These are phyloP conservation scores for Chlamydomonas incerta DNA, from an alignment of 139 green algal species.

Conservation along the genomic window DNA sequence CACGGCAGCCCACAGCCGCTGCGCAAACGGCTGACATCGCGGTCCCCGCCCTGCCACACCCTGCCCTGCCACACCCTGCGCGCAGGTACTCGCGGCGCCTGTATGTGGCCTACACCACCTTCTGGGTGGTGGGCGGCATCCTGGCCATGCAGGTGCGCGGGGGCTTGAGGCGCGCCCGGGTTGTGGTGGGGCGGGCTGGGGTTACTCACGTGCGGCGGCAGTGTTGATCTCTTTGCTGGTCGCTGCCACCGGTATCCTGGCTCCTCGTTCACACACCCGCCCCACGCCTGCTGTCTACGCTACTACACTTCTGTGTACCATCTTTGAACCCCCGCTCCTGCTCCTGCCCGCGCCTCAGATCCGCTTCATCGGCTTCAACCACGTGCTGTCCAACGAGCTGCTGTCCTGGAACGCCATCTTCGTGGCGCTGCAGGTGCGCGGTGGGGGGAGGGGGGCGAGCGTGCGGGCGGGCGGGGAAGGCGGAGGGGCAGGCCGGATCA, in stretches of 20 bases:
- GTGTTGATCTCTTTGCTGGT: too few relatives aligned
- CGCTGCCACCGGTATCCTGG: background rate
- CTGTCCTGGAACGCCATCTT: slow-evolving; percentile 60
- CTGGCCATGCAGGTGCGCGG: slow-evolving; percentile 60
- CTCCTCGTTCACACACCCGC: background rate
- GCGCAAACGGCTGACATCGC: too few relatives aligned
- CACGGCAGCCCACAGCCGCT: too few relatives aligned
- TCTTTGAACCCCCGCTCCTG: background rate
- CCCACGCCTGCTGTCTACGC: too few relatives aligned
- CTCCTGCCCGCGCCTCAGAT: slow-evolving; percentile 26
- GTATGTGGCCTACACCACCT: slow-evolving; percentile 65
- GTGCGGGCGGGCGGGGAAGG: too few relatives aligned
- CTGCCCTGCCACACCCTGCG: background rate
- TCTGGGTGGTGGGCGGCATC: slow-evolving; percentile 60
- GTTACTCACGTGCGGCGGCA: too few relatives aligned
- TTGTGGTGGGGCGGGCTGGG: too few relatives aligned
- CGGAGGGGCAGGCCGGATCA: too few relatives aligned
- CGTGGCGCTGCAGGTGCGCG: slow-evolving; percentile 48
- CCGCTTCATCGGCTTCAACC: slow-evolving; percentile 71
- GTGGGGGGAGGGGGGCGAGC: background rate
- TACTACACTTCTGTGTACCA: too few relatives aligned
- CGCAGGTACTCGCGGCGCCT: slow-evolving; percentile 58
- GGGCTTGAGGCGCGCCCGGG: too few relatives aligned
- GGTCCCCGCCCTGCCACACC: too few relatives aligned
- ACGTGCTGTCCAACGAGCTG: slow-evolving; percentile 76